Percentiles rank a stretch among this genome's conserved stretches.
phyloP scores from a whole-genome alignment of 2,329 filamentous ascomycete genomes.

The Colletotrichum sp. region DNA sequence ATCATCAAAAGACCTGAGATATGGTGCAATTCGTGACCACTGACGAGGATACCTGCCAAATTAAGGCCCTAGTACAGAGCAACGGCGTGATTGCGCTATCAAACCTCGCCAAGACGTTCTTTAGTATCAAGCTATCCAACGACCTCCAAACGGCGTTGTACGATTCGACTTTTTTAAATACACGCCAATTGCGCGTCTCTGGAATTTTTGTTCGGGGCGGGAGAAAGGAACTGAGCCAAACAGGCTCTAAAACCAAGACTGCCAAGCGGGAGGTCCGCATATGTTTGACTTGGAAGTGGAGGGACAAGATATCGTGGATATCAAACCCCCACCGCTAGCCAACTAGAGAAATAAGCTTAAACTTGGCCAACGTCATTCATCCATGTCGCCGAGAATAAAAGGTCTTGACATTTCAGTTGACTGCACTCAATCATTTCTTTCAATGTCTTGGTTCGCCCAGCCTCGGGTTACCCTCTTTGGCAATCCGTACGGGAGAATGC shows the following conservation, averaged over 20 bases:
- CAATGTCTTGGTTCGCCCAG: not conserved
- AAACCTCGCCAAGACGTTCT: not conserved
- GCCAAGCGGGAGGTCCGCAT: conserved; percentile 10
- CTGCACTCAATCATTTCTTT: not conserved
- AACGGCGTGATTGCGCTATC: not conserved
- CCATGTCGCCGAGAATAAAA: conserved; percentile 18
- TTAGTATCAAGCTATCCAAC: not conserved
- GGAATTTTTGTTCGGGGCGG: not conserved
- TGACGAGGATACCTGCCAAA: not conserved
- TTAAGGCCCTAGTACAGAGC: not conserved
- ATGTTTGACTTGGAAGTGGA: conserved; percentile 7
- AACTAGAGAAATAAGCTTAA: conserved; percentile 20
- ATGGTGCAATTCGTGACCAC: not conserved
- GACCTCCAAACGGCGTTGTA: not conserved
- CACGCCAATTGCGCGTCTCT: not conserved
- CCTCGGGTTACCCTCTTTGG: conserved; percentile 13
- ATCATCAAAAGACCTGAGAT: not conserved
- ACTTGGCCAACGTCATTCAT: conserved; percentile 21
- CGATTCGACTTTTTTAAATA: not conserved
- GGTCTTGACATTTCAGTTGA: not conserved
- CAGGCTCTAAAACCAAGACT: not conserved
- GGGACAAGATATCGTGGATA: conserved; percentile 4
- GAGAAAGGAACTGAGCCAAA: not conserved
- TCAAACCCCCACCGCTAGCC: not conserved
- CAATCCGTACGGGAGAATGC: conserved; percentile 15